Evolutionary conservation across 78 protist species (phyloP).

Genomic region (Guillardia theta): DNA sequence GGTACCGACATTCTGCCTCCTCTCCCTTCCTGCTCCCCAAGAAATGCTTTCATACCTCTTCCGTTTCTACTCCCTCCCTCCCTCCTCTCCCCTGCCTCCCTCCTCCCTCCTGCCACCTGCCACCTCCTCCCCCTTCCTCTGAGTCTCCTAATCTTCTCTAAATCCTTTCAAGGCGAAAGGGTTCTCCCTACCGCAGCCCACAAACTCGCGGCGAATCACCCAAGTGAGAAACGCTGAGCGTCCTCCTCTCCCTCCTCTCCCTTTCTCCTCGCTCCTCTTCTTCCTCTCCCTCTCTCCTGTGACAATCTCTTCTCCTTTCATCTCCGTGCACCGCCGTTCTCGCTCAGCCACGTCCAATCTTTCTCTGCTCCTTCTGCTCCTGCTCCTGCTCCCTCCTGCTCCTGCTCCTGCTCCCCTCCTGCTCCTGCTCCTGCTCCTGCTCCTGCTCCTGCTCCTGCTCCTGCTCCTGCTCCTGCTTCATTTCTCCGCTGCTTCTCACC

Average conservation of each 20-base stretch:
- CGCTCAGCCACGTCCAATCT: background rate
- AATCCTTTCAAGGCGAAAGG: too few species aligned
- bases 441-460: background rate
- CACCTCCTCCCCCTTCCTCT: too few species aligned
- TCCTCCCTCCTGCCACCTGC: background rate
- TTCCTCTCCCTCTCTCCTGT: background rate
- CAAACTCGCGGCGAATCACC: too few species aligned
- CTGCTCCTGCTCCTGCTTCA: background rate
- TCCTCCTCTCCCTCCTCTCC: too few species aligned
- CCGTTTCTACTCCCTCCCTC: background rate
- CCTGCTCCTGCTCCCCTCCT: background rate
- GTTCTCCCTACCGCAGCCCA: too few species aligned
- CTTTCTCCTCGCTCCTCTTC: background rate
- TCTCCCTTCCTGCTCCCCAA: background rate
- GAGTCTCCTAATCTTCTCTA: too few species aligned
- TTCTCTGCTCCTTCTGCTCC: background rate
- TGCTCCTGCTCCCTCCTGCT: background rate
- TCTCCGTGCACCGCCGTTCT: background rate
- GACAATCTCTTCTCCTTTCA: background rate
- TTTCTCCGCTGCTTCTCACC: too few species aligned
- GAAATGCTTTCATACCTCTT: background rate
- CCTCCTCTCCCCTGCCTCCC: background rate
- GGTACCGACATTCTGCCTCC: background rate
- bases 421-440: background rate
- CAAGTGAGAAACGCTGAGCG: too few species aligned